A percentile compares a stretch with the other conserved stretches of the same genome.
These are phyloP conservation scores for Acanthamoeba sp. DNA, from an alignment of 208 protist genomes.

Conservation along the genomic window DNA sequence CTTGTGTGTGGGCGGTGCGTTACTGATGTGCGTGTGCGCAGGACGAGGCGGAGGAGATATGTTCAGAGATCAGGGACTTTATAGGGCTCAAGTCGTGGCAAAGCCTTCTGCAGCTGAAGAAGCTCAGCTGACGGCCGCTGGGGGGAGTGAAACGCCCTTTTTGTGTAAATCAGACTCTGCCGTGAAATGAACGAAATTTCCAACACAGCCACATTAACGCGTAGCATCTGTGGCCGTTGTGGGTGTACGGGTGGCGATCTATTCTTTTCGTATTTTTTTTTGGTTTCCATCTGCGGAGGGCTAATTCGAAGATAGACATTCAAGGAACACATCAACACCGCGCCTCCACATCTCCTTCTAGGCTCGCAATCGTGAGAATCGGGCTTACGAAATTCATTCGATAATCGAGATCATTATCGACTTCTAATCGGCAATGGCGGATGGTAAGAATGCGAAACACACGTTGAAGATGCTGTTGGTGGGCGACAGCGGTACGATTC, in stretches of 20 bases:
- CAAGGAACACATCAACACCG: background rate
- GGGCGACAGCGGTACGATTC: conserved; percentile 85
- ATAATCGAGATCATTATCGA: conserved; percentile 33
- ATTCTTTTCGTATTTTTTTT: background rate
- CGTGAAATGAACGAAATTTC: background rate
- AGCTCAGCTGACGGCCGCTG: background rate
- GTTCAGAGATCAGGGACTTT: conserved; percentile 32
- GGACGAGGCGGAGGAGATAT: conserved; percentile 31
- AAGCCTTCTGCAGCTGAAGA: conserved; percentile 21
- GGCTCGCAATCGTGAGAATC: background rate
- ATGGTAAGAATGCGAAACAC: conserved; percentile 80
- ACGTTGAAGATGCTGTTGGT: conserved; percentile 91
- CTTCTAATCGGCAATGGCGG: background rate
- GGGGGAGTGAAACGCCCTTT: too few relatives aligned
- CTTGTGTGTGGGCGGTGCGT: too few relatives aligned
- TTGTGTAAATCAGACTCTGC: too few relatives aligned
- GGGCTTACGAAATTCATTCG: background rate
- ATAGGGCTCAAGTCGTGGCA: background rate
- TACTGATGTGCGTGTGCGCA: background rate
- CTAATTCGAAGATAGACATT: background rate
- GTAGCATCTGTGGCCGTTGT: background rate
- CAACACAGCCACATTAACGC: background rate
- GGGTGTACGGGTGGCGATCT: background rate
- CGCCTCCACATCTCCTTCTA: background rate
- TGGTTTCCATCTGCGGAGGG: background rate